phyloP scores from a whole-genome alignment of 495 filamentous ascomycete genomes.

The Penicillium cinerascens region DNA sequence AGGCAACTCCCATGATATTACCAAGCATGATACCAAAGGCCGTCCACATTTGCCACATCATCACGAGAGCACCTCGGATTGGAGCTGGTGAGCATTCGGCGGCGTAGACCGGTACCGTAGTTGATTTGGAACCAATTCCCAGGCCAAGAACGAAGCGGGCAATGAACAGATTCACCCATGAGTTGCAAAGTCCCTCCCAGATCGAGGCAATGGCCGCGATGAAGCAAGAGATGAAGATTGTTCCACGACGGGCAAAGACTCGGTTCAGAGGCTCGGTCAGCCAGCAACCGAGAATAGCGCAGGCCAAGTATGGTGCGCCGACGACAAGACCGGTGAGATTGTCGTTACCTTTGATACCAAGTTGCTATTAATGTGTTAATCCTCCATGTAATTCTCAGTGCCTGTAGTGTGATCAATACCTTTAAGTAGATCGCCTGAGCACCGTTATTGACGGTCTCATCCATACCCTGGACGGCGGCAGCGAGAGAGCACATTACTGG shows the following conservation, averaged over 20 bases:
- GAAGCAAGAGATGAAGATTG: conserved; percentile 52
- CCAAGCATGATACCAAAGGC: conserved; percentile 82
- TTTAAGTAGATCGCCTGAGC: conserved; percentile 64
- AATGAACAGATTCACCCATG: conserved; percentile 52
- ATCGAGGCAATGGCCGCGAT: conserved; percentile 48
- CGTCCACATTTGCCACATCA: conserved; percentile 65
- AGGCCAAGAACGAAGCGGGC: conserved; percentile 59
- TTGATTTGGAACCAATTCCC: conserved; percentile 58
- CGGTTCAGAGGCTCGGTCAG: conserved; percentile 56
- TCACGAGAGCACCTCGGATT: conserved; percentile 58
- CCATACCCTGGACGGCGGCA: conserved; percentile 61
- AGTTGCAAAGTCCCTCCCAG: conserved; percentile 47
- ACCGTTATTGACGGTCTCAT: conserved; percentile 78
- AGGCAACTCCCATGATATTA: conserved; percentile 43
- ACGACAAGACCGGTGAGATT: conserved; percentile 45
- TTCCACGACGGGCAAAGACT: conserved; percentile 54
- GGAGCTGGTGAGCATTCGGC: conserved; percentile 55
- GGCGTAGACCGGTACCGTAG: conserved; percentile 56
- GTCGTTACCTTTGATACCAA: conserved; percentile 24
- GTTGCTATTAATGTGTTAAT: conserved; percentile 22
- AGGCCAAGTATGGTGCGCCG: conserved; percentile 43
- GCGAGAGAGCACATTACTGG: conserved; percentile 44
- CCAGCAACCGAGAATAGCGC: conserved; percentile 47
- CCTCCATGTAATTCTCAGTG: background rate
- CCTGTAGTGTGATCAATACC: background rate